Base-by-base conservation (phyloP, 805 yeast genomes). In the Citeromyces nyonsensis region DNA sequence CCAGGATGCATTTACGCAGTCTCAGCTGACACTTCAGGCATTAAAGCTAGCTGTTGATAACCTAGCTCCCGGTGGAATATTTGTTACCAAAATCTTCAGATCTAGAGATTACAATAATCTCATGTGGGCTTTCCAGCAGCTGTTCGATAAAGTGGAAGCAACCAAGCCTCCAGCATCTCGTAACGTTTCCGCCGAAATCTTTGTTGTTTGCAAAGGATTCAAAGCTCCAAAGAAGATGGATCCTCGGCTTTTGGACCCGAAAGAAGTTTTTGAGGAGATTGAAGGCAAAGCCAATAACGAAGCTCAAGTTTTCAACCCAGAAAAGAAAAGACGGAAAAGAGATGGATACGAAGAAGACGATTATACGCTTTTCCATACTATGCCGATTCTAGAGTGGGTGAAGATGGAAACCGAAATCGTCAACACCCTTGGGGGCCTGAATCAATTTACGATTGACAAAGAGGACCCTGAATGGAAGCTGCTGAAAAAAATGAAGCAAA, bases 91-190 rank as follows among this genome's bases (percentile, higher is more conserved):
- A 52, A 81, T 91, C 51, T 91, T 91, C 74, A 71, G 99, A 57
- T 91, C 98, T n/a, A 85, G 86, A 59, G 99, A 91, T 62, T 91
- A 91, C 59, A 91, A 91, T 56, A 91, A 88, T 53, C 67, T 91
- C 42, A 69, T 91, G 69, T 91, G 99, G 99, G 94, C 88, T 4
- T 88, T 91, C 60, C 85, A 84, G 48, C 98, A 91, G 55, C 63
- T 91, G 35, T 91, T 91, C 49, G 95, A 85, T 34, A 86, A 80
- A 49, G 97, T 91, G 34, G 97, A 91, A 55, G 99, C 99, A 12
- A 91, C 99, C 1, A 91, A 91, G 51, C 99, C 99, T 6, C 97
- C 99, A 6, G 86, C 97, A 6, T 85, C 96, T 26, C 86, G 99
- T 75, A 85, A 84, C 56, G 99, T 91, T 24, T 88, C 97, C 51